Percentiles rank a stretch among this genome's conserved stretches.
These are phyloP conservation scores for Penicillium sp. DNA, from an alignment of 2,329 filamentous ascomycete genomes.

Conservation along the genomic window DNA sequence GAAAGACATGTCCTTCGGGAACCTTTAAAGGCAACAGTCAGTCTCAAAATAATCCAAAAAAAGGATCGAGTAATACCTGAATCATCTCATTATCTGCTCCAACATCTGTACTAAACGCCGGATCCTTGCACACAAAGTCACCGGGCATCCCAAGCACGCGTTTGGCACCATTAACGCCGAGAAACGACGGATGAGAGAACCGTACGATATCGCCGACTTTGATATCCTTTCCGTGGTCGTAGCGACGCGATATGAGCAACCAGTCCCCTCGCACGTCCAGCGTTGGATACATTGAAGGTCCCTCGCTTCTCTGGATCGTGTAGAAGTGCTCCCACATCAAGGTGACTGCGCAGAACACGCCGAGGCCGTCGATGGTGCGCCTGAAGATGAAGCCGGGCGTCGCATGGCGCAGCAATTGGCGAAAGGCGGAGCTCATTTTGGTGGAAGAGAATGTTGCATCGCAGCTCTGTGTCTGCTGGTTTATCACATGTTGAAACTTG, in stretches of 20 bases:
- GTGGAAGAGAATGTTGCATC: neutral
- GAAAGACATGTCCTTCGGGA: constrained; percentile 86
- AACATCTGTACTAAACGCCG: constrained; percentile 29
- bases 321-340: constrained; percentile 56
- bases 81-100: constrained; percentile 39
- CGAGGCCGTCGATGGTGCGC: constrained; percentile 28
- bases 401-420: constrained; percentile 21
- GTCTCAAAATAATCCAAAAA: neutral
- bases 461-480: neutral
- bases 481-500: constrained; percentile 3
- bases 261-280: constrained; percentile 65
- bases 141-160: constrained; percentile 70
- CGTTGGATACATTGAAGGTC: constrained; percentile 87
- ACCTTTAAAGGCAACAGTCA: constrained; percentile 52
- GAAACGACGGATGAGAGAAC: constrained; percentile 69
- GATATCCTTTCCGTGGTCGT: constrained; percentile 64
- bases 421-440: constrained; percentile 29
- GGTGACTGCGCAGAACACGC: constrained; percentile 33
- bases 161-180: constrained; percentile 65
- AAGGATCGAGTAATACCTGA: constrained; percentile 41
- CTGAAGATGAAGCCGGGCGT: constrained; percentile 24
- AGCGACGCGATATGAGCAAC: constrained; percentile 64
- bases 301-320: constrained; percentile 57
- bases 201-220: constrained; percentile 79
- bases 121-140: constrained; percentile 49